Conservation (phyloP, 257 asterid genomes). For the Paulownia fortunei region DNA sequence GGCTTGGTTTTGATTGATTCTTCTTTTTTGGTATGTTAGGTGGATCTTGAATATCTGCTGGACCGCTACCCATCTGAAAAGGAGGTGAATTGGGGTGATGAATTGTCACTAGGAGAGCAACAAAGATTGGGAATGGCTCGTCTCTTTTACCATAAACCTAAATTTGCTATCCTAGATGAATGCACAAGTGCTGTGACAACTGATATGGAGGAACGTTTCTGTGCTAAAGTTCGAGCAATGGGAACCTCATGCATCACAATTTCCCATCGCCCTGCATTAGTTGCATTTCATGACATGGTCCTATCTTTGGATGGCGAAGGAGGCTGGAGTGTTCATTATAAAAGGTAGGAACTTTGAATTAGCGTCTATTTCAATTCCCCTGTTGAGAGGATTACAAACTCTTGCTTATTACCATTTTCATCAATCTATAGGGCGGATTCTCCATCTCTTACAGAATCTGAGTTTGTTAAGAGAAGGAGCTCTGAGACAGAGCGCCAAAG, state of each 20-base stretch:
- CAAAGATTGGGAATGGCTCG: conserved; percentile 99
- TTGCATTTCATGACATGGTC: conserved; percentile 96
- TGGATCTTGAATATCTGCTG: conserved; percentile 96
- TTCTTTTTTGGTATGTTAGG: conserved; percentile 49
- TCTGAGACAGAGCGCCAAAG: conserved; percentile 80
- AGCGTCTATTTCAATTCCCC: conserved; percentile 4
- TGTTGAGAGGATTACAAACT: conserved; percentile 8
- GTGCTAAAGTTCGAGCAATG: conserved; percentile 97
- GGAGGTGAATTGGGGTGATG: conserved; percentile 99
- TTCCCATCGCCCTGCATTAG: conserved; percentile 99
- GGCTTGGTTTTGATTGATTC: conserved; percentile 17
- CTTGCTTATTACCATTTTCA: conserved; percentile 31
- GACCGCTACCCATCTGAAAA: conserved; percentile 92
- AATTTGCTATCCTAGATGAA: conserved; percentile 95
- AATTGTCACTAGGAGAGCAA: conserved; percentile 95
- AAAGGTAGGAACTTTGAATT: conserved; percentile 55
- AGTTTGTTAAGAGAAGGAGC: conserved; percentile 50
- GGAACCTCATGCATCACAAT: conserved; percentile 98
- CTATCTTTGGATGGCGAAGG: conserved; percentile 99
- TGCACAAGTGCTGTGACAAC: conserved; percentile 99
- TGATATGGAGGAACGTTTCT: conserved; percentile 98
- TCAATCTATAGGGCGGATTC: conserved; percentile 64
- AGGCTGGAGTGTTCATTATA: conserved; percentile 90
- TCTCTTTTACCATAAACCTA: conserved; percentile 97
- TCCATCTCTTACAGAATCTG: conserved; percentile 61